phyloP scores from a whole-genome alignment of 2,329 filamentous ascomycete species.

The Aureobasidium leucospermi region DNA sequence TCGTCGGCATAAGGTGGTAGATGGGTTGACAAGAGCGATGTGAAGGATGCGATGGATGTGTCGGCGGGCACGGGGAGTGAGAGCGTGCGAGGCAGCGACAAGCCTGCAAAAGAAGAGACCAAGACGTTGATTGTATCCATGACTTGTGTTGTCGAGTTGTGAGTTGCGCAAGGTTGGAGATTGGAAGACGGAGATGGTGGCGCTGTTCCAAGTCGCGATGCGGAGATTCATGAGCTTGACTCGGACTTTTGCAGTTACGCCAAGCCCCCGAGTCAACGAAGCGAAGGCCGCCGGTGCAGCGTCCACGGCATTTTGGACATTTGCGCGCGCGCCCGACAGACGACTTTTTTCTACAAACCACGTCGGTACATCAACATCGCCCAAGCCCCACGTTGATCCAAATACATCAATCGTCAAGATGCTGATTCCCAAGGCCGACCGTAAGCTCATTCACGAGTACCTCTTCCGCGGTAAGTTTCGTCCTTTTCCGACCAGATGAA shows the following conservation, averaged over 20 bases:
- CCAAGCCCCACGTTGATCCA: conserved; percentile 14
- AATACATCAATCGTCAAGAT: conserved; percentile 37
- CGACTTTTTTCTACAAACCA: conserved; percentile 8
- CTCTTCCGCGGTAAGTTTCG: conserved; percentile 57
- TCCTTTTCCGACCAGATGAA: background rate
- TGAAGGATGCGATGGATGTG: conserved; percentile 55
- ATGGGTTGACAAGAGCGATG: conserved; percentile 52
- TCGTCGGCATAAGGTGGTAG: conserved; percentile 46
- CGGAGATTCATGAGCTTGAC: background rate
- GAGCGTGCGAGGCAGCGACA: conserved; percentile 68
- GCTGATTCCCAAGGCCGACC: conserved; percentile 99
- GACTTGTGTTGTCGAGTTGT: background rate
- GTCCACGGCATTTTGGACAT: background rate
- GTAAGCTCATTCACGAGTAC: conserved; percentile 99
- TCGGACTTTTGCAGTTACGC: background rate
- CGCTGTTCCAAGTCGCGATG: background rate
- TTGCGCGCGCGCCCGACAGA: background rate
- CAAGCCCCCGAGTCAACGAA: conserved; percentile 3
- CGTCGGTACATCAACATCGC: conserved; percentile 15
- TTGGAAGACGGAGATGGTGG: background rate
- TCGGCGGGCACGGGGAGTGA: conserved; percentile 51
- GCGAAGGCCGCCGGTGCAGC: background rate
- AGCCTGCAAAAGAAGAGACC: conserved; percentile 74
- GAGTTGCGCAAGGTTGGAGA: background rate
- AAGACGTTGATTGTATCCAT: conserved; percentile 61